Evolutionary conservation across 2,329 filamentous ascomycete species (phyloP), one percentile per base, ranked within the genome.

Genomic region (Colletotrichum australisinense): DNA sequence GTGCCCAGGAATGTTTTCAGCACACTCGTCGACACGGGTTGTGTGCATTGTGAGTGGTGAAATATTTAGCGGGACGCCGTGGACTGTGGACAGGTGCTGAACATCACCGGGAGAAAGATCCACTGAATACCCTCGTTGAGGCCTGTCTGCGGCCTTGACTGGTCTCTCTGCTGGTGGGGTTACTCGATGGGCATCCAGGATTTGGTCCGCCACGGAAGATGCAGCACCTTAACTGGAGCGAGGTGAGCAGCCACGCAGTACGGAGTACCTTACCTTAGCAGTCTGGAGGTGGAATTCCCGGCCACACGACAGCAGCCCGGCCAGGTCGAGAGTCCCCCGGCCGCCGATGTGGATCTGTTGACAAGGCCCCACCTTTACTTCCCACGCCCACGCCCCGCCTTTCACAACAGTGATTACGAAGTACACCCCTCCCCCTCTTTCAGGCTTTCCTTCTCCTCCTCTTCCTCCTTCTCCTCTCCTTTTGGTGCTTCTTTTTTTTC

Each of bases 111-210:
- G 66, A 59, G 32, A n/a, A 49, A 59, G 70, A 53, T 69, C 66
- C 70, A 73, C 69, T 64, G 58, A 59, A 64, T 59, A 69, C 28
- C 66, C 70, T 70, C 46, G 70, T 53, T 52, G 67, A 65, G 67
- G 67, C 70, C 60, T 56, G 60, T 46, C 70, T 62, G 60, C 67
- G 60, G 22, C 59, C 53, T 35, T 69, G 35, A 69, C 26, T 69
- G 66, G 70, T 24, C 32, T 49, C 7, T 24, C 46, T 19, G 19
- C n/a, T 12, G 19, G 52, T 57, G 32, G 69, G 58, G 58, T 22
- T 58, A 56, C 5, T 32, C 59, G 26, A 38, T 24, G 28, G 63
- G 30, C 56, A 14, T 28, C 49, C 55, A 60, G 46, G 62, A 32
- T 26, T 32, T 14, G 14, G 35, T 46, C 24, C 26, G 63, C 26